Evolutionary conservation across 2,329 filamentous ascomycete genomes (phyloP), one percentile per base, ranked within the genome.

Genomic region (Samsoniella hepiali): DNA sequence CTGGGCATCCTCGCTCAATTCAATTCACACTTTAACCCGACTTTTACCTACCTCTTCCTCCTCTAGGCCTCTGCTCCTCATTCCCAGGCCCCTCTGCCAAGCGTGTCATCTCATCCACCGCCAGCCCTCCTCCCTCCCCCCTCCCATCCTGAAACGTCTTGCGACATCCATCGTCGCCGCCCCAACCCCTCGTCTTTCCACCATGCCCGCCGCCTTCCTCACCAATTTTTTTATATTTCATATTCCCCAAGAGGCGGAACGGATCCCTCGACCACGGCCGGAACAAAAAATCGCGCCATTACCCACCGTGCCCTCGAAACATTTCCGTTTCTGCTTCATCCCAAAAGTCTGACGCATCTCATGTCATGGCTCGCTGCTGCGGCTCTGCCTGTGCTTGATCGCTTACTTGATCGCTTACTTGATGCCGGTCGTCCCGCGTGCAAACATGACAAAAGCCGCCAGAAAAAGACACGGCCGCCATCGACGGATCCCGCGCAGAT

Each of bases 91-190:
- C 17, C 44, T 40, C n/a, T 53, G 38, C 47, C 47, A 55, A 62
- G 31, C 40, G 42, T 47, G 40, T 47, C 59, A 54, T 54, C 58
- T 62, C 42, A 7, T 55, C 42, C 22, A 15, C 42, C 32, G 9
- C 32, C 9, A 3, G 2, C 10, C 38, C 44, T 38, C 59, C 15
- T 6, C 15, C 31, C 36, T n/a, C 49, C 58, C 36, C 50, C 40
- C n/a, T 8, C 22, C 27, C 44, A 40, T 58, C 61, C 61, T 63
- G 61, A 63, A 63, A 63, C 61, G 53, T 13, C 17, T 51, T 63
- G 61, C 61, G 54, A 63, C 61, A 32, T 55, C 17, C 45, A 63
- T 57, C 54, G 61, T 63, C 61, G 45, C 58, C 53, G 42, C 58
- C 22, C 22, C 47, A 61, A 29, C 31, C 40, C 9, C 31, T 29